These are phyloP conservation scores for Starmerella lactis-condensi DNA, from an alignment of 805 yeast genomes.

Conservation along the genomic window DNA sequence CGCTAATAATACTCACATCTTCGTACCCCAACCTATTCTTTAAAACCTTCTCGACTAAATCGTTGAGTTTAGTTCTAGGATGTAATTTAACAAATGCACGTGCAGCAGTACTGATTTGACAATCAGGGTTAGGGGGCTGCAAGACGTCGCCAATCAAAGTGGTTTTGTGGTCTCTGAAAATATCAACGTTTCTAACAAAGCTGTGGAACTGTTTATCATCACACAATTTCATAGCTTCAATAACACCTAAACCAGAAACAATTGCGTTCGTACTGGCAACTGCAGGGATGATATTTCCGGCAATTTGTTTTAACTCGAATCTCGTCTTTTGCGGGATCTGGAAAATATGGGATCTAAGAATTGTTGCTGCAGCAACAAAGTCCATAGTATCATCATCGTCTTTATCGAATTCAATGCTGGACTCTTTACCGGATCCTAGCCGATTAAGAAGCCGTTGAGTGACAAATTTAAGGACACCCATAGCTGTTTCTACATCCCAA, in stretches of 20 bases:
- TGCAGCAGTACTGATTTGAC: conserved; percentile 34
- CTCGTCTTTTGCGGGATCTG: conserved; percentile 62
- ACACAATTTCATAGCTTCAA: conserved; percentile 49
- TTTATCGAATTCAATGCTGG: conserved; percentile 47
- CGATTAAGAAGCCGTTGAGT: conserved; percentile 36
- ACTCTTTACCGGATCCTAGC: conserved; percentile 25
- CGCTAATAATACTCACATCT: conserved; percentile 38
- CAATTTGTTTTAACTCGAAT: conserved; percentile 78
- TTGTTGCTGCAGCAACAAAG: conserved; percentile 83
- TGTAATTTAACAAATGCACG: conserved; percentile 18
- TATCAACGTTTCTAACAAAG: conserved; percentile 34
- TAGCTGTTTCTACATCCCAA: conserved; percentile 49
- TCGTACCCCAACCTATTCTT: conserved; percentile 34
- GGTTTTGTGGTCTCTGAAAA: conserved; percentile 38
- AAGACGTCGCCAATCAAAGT: conserved; percentile 47
- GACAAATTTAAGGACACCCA: conserved; percentile 38
- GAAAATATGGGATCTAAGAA: conserved; percentile 70
- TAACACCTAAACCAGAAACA: conserved; percentile 71
- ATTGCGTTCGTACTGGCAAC: conserved; percentile 96
- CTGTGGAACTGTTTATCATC: too few relatives aligned
- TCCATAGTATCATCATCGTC: conserved; percentile 83
- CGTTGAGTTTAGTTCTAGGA: conserved; percentile 25
- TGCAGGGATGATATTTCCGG: conserved; percentile 96
- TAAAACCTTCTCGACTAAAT: conserved; percentile 34
- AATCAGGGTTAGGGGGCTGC: conserved; percentile 45